These are phyloP conservation scores for Vachellia collinsii DNA, from an alignment of 306 rosid genomes.

Conservation along the genomic window DNA sequence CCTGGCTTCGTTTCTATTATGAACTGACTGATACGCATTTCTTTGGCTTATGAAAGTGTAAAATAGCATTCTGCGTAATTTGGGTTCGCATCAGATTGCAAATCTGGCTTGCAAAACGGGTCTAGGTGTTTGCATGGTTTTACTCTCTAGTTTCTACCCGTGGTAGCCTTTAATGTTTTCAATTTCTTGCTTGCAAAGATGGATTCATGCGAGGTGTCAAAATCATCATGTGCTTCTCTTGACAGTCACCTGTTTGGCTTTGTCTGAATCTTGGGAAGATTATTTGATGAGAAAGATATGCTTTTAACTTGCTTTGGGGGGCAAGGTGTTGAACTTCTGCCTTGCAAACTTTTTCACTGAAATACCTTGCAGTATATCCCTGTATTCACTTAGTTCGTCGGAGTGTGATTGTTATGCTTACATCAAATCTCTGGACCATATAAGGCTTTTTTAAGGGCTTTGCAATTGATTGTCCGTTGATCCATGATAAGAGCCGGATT, in stretches of 20 bases:
- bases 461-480: no score
- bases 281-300: not conserved
- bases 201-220: not conserved
- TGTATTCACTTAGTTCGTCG: not conserved
- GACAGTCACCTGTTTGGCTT: not conserved
- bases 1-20: not conserved
- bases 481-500: no score
- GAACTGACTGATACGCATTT: not conserved
- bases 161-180: not conserved
- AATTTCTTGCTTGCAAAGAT: not conserved
- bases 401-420: not conserved
- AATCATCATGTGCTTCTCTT: not conserved
- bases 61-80: not conserved
- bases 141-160: not conserved
- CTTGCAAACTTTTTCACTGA: not conserved
- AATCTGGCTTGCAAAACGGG: conserved; percentile 15
- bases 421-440: not conserved
- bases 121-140: conserved; percentile 5
- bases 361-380: not conserved
- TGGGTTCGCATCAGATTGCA: not conserved
- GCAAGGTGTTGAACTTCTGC: not conserved
- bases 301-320: not conserved
- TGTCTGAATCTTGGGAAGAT: not conserved
- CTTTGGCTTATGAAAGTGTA: not conserved
- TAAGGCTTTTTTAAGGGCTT: no score